Percentiles rank a stretch among this genome's conserved stretches.
Conservation (phyloP, 164 flowering plant species). For the Tetracentron sinense region DNA sequence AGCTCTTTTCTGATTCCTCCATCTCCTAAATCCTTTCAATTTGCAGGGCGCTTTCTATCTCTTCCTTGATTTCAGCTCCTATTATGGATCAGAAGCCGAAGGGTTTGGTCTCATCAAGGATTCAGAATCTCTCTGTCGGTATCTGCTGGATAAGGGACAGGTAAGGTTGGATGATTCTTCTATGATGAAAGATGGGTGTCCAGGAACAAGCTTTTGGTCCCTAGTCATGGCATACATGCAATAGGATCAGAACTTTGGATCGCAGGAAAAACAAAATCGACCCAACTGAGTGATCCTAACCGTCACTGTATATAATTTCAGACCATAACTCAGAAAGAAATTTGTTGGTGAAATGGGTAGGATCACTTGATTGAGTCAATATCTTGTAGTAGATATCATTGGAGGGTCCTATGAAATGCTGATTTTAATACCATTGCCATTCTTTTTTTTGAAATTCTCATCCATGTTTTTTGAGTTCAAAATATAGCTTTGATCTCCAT, state of each 20-base stretch:
- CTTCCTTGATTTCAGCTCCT: conserved; percentile 80
- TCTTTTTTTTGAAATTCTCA: no score
- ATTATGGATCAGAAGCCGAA: conserved; percentile 73
- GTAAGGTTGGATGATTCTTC: conserved; percentile 25
- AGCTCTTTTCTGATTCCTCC: neutral
- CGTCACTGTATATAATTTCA: no score
- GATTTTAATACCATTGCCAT: no score
- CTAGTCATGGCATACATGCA: neutral
- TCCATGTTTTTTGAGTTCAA: neutral
- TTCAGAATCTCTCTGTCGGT: conserved; percentile 84
- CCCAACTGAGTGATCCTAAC: no score
- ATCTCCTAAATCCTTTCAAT: neutral
- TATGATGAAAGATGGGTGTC: no score
- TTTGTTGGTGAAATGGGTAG: no score
- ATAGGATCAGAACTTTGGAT: neutral
- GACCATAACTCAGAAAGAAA: no score
- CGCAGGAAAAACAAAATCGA: no score
- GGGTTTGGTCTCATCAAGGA: conserved; percentile 73
- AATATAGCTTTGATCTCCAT: neutral
- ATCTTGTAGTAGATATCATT: no score
- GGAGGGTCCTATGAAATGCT: no score
- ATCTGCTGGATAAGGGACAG: conserved; percentile 80
- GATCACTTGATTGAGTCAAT: no score
- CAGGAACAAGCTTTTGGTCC: neutral
- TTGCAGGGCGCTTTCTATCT: conserved; percentile 97